Base-by-base conservation (phyloP, 495 filamentous ascomycete species). In the Penicillium mononematosum region DNA sequence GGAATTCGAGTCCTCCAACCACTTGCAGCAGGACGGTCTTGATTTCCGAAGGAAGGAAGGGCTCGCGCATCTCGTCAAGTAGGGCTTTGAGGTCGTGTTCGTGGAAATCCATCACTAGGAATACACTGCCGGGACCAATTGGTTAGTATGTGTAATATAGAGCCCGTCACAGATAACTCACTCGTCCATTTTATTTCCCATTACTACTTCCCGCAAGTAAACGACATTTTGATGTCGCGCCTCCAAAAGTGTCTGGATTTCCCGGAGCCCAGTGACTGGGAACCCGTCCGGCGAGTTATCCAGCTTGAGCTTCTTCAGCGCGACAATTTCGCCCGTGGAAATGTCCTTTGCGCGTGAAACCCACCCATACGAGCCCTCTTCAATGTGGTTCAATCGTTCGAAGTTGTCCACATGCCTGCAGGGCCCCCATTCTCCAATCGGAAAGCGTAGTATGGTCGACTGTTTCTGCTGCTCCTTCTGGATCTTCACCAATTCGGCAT, bases 71-170 rank as follows among this genome's bases (percentile, higher is more conserved):
- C 66, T 92, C 89, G 62, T 95, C 89, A 58, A 93, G 88, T 55
- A 98, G 82, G 55, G 89, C 89, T 76, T 96, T 96, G 58, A 98
- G 88, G 72, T 98, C 94, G 78, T 98, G 94, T 78, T 97, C 93
- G 67, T 96, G 79, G 76, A 98, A 98, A 72, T 96, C 92, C 84
- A 98, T 92, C 55, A 98, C 94, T 48, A 98, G 85, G 78, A 88
- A 98, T 59, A 96, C 86, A 77, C 90, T 92, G 69, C 66, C 60
- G 53, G 50, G 50, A 58, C 52, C 32, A 61, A 60, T 44, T 45
- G 16, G 34, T 64, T 49, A 64, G 59, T 34, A 19, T 36, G 22
- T 17, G 11, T 19, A 5, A 12, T 12, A 2, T 3, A 19, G n/a
- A 20, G 7, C 0, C 16, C 2, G 29, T 12, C 27, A 14, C 20